phyloP scores from a whole-genome alignment of 2,329 filamentous ascomycete genomes.

The Verticillium zaregamsianum region DNA sequence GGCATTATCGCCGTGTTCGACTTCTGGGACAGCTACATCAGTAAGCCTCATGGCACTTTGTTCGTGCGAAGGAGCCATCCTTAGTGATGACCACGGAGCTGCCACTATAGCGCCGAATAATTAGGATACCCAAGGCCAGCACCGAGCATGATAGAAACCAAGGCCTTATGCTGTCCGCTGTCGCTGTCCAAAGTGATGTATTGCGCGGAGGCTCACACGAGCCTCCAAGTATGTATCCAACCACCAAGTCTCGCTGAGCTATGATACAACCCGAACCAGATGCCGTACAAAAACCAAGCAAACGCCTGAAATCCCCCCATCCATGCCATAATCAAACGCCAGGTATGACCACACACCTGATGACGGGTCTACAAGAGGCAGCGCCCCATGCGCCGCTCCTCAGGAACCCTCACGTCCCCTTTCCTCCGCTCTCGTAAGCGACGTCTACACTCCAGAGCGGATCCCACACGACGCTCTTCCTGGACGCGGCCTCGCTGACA shows the following conservation, averaged over 20 bases:
- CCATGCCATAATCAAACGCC: not conserved
- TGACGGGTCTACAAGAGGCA: not conserved
- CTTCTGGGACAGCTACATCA: too few relatives aligned
- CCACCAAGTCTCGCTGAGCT: not conserved
- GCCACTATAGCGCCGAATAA: too few relatives aligned
- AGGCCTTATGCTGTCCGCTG: too few relatives aligned
- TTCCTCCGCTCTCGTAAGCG: conserved; percentile 42
- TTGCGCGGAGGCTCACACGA: not conserved
- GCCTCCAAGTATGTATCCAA: not conserved
- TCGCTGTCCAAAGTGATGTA: not conserved
- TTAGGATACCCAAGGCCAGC: too few relatives aligned
- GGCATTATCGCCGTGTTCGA: too few relatives aligned
- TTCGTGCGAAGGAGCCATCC: too few relatives aligned
- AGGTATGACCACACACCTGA: not conserved
- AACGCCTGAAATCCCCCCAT: not conserved
- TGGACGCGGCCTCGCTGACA: conserved; percentile 28
- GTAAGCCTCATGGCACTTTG: too few relatives aligned
- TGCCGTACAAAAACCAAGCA: not conserved
- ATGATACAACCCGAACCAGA: not conserved
- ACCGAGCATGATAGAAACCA: too few relatives aligned
- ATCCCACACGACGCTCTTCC: conserved; percentile 57
- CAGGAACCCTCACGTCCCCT: conserved; percentile 1
- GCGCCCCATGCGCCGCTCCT: not conserved
- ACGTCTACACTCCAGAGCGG: conserved; percentile 58
- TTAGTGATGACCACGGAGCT: too few relatives aligned